A percentile compares a stretch with the other conserved stretches of the same genome.
These are phyloP conservation scores for Akanthomyces dipterigenus DNA, from an alignment of 2,329 filamentous ascomycete species.

Conservation along the genomic window DNA sequence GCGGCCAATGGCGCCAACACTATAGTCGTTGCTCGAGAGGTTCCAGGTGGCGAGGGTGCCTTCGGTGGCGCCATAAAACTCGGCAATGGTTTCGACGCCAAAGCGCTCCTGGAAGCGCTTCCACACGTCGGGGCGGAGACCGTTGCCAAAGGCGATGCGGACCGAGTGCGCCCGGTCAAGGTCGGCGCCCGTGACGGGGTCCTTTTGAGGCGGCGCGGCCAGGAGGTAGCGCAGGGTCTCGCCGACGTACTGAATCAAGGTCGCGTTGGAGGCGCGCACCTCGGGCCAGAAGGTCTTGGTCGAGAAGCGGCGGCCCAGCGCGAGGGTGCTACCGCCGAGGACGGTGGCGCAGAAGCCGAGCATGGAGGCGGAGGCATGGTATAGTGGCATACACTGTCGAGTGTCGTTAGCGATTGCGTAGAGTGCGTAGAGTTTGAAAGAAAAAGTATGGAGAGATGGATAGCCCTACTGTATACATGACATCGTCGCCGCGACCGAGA, in stretches of 20 bases:
- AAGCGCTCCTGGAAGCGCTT: constrained; percentile 76
- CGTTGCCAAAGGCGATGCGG: constrained; percentile 73
- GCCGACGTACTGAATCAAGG: constrained; percentile 78
- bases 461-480: constrained; percentile 63
- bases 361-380: constrained; percentile 72
- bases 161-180: constrained; percentile 68
- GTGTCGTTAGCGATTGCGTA: neutral
- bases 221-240: constrained; percentile 82
- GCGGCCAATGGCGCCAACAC: constrained; percentile 69
- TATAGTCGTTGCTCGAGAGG: constrained; percentile 62
- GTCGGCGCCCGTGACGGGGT: constrained; percentile 57
- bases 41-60: constrained; percentile 68
- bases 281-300: constrained; percentile 72
- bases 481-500: constrained; percentile 51
- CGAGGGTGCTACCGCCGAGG: constrained; percentile 55
- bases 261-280: constrained; percentile 62
- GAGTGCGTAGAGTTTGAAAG: neutral
- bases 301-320: constrained; percentile 72
- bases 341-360: constrained; percentile 61
- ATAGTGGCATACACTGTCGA: constrained; percentile 67
- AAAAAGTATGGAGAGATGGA: constrained; percentile 23
- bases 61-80: constrained; percentile 79
- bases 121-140: constrained; percentile 81
- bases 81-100: constrained; percentile 62
- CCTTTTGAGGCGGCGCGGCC: constrained; percentile 54